phyloP scores from a whole-genome alignment of 2,329 filamentous ascomycete species.

The Calonectria fujianensis region DNA sequence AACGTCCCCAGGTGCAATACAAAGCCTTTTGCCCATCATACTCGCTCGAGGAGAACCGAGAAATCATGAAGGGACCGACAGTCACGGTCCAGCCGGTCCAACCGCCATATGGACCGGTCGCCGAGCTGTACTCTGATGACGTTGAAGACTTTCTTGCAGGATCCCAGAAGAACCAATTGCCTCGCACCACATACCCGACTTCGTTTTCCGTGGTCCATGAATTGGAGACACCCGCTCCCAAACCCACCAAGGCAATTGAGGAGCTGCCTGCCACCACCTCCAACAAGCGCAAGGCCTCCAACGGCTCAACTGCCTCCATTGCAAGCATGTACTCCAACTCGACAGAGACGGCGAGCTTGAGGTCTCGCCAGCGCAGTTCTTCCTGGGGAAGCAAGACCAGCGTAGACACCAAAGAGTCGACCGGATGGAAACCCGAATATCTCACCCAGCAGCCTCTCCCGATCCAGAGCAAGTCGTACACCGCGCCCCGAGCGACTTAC shows the following conservation, averaged over 20 bases:
- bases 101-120: slow-evolving; percentile 46
- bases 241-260: slow-evolving; percentile 49
- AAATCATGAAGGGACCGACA: slow-evolving; percentile 51
- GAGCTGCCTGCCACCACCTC: slow-evolving; percentile 50
- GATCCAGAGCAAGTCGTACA: slow-evolving; percentile 44
- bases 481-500: slow-evolving; percentile 53
- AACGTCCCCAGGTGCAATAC: slow-evolving; percentile 9
- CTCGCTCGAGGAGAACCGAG: slow-evolving; percentile 8
- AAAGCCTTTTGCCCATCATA: slow-evolving; percentile 15
- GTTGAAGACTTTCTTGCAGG: slow-evolving; percentile 46
- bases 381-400: slow-evolving; percentile 63
- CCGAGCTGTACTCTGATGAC: slow-evolving; percentile 49
- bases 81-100: slow-evolving; percentile 49
- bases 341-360: slow-evolving; percentile 49
- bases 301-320: slow-evolving; percentile 51
- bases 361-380: slow-evolving; percentile 52
- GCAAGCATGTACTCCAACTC: slow-evolving; percentile 52
- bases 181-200: slow-evolving; percentile 47
- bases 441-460: slow-evolving; percentile 51
- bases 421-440: slow-evolving; percentile 49
- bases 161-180: slow-evolving; percentile 36
- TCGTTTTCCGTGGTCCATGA: slow-evolving; percentile 58
- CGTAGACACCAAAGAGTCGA: slow-evolving; percentile 63
- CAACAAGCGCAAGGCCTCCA: slow-evolving; percentile 62
- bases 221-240: slow-evolving; percentile 54